A percentile compares a stretch with the other conserved stretches of the same genome.
Evolutionary conservation across 805 yeast genomes (phyloP).

Genomic region (Hanseniaspora clermontiae): DNA sequence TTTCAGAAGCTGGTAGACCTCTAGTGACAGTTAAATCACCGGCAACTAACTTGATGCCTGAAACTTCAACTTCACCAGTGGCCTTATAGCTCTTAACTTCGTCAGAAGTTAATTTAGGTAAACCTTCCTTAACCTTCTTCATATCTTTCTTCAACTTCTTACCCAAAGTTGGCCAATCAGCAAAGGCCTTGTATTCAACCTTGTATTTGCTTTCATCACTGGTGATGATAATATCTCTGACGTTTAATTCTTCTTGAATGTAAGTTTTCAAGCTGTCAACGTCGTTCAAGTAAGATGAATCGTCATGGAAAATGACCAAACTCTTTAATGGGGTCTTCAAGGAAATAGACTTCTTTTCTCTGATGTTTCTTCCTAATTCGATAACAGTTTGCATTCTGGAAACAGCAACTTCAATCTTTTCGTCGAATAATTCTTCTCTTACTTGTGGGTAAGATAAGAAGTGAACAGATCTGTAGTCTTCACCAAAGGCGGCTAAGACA

Average conservation of each 20-base stretch:
- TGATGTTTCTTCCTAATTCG: slow-evolving; percentile 88
- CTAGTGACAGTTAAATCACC: slow-evolving; percentile 87
- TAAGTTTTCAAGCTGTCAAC: slow-evolving; percentile 64
- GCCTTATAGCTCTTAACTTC: slow-evolving; percentile 67
- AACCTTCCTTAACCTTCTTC: slow-evolving; percentile 84
- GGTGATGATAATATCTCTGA: slow-evolving; percentile 76
- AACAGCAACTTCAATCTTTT: slow-evolving; percentile 74
- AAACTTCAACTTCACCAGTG: slow-evolving; percentile 68
- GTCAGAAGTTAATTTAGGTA: slow-evolving; percentile 67
- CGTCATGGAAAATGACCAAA: slow-evolving; percentile 74
- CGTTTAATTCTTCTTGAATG: slow-evolving; percentile 81
- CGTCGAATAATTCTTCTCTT: slow-evolving; percentile 68
- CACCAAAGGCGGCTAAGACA: slow-evolving; percentile 37
- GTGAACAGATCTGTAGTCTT: slow-evolving; percentile 76
- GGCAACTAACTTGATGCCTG: slow-evolving; percentile 71
- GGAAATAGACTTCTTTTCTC: slow-evolving; percentile 90
- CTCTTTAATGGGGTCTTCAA: slow-evolving; percentile 88
- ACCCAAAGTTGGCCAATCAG: slow-evolving; percentile 98
- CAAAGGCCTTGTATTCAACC: slow-evolving; percentile 85
- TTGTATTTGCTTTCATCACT: slow-evolving; percentile 84
- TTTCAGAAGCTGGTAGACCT: slow-evolving; percentile 62
- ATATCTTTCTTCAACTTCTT: slow-evolving; percentile 92
- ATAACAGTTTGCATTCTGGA: slow-evolving; percentile 93
- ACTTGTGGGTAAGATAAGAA: slow-evolving; percentile 83
- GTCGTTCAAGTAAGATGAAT: slow-evolving; percentile 60